Base-by-base conservation (phyloP, 176 grass and related monocot genomes). In the Chloris gayana region DNA sequence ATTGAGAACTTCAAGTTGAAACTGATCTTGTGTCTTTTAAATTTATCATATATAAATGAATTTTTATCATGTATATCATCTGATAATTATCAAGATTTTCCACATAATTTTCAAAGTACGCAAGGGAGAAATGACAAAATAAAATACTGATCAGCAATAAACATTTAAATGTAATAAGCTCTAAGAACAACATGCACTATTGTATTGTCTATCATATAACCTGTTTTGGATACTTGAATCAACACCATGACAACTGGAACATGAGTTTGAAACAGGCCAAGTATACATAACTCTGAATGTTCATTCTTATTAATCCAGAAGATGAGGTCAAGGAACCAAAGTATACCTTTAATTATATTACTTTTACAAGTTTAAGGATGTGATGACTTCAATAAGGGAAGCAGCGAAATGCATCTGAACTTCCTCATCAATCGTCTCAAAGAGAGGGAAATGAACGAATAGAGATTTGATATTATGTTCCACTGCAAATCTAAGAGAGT, bases 371-470 rank as follows among this genome's bases (percentile, higher is more conserved):
- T 79, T 75, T 51, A 75, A 60, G 50, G 78, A 88, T 67, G 85
- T 79, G 19, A 96, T 75, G 44, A 86, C 82, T 62, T 96, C 79
- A 72, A 96, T 64, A 64, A 96, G 89, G 53, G 93, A 90, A 70
- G 78, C 85, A 21, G 80, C 82, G 46, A 96, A 96, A 77, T 79
- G 70, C 93, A 96, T 96, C 75, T 96, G 93, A 39, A 89, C 71
- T 66, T 92, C 87, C 84, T 96, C 87, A 70, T 92, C 79, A 63
- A 96, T 86, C 49, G 87, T 77, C 14, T 73, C 69, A 70, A 96
- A 96, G 73, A 96, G 93, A 31, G 93, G 93, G 61, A 96, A 83
- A 81, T 96, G 93, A 60, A 96, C 93, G 64, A 96, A 96, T 26
- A 96, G 70, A 27, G 93, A 96, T 37, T 83, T 73, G 66, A 96